These are phyloP conservation scores for Senna tora DNA, from an alignment of 306 rosid genomes.

Conservation along the genomic window DNA sequence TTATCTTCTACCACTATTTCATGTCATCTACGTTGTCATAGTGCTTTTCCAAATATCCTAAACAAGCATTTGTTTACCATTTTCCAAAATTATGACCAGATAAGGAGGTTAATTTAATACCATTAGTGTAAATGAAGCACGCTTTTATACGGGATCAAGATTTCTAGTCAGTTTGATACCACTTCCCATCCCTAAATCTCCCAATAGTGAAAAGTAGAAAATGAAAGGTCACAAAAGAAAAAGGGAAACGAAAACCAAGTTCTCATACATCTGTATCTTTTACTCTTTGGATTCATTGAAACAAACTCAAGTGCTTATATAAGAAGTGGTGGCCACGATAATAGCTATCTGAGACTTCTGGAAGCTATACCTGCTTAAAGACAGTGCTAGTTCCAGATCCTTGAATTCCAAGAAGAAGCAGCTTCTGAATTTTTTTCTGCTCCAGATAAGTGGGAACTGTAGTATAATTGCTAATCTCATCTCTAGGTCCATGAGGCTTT, in stretches of 20 bases:
- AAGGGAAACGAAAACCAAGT: constrained; percentile 14
- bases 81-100: constrained; percentile 20
- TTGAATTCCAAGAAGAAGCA: constrained; percentile 88
- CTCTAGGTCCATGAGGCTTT: constrained; percentile 74
- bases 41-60: constrained; percentile 2
- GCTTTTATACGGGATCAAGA: not conserved
- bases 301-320: constrained; percentile 26
- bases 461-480: constrained; percentile 81
- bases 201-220: not conserved
- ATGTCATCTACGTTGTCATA: constrained; percentile 5
- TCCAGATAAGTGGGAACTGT: constrained; percentile 81
- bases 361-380: constrained; percentile 80
- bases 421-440: constrained; percentile 86
- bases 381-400: constrained; percentile 98
- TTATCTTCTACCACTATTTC: not conserved
- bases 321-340: constrained; percentile 1
- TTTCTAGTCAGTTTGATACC: not conserved
- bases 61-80: not conserved
- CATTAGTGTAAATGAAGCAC: constrained; percentile 11
- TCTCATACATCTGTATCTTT: constrained; percentile 16
- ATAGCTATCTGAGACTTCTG: not conserved
- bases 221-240: not conserved
- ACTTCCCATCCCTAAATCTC: constrained; percentile 9
- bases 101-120: constrained; percentile 1
- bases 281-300: constrained; percentile 6